These are phyloP conservation scores for Soucietia sequanensis DNA, from an alignment of 805 yeast genomes.

Conservation along the genomic window DNA sequence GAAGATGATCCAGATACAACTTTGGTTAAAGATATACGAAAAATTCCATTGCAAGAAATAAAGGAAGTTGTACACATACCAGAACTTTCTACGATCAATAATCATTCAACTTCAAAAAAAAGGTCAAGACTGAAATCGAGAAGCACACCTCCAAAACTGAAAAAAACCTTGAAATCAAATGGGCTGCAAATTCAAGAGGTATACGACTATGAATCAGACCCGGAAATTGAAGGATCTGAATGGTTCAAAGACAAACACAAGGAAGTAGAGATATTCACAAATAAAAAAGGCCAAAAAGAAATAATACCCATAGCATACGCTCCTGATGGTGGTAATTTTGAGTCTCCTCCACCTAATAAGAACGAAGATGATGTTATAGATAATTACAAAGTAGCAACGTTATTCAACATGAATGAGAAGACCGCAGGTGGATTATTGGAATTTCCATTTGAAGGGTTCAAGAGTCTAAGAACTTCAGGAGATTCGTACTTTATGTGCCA, in stretches of 20 bases:
- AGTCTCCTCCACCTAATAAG: conserved; percentile 32
- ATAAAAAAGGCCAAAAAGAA: conserved; percentile 34
- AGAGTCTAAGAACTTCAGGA: conserved; percentile 59
- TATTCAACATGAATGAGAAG: conserved; percentile 62
- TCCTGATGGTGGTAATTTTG: conserved; percentile 49
- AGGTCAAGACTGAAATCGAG: conserved; percentile 18
- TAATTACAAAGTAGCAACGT: conserved; percentile 58
- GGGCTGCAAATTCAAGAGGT: too few relatives aligned
- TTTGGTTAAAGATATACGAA: conserved; percentile 27
- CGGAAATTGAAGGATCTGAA: conserved; percentile 47
- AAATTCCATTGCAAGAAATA: conserved; percentile 53
- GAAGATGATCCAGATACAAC: conserved; percentile 44
- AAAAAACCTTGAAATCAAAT: conserved; percentile 3
- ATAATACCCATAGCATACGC: conserved; percentile 58
- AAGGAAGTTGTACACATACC: conserved; percentile 56
- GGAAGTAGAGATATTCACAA: conserved; percentile 48
- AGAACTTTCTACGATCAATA: conserved; percentile 15
- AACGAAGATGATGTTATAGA: conserved; percentile 39
- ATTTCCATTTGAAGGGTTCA: conserved; percentile 60
- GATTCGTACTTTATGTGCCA: conserved; percentile 72
- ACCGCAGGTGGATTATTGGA: conserved; percentile 75
- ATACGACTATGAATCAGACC: conserved; percentile 36
- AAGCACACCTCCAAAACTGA: conserved; percentile 9
- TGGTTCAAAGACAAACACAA: conserved; percentile 49
- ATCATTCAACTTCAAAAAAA: conserved; percentile 7